These are phyloP conservation scores for Talaromyces sp. DNA, from an alignment of 2,329 filamentous ascomycete species.

Conservation along the genomic window DNA sequence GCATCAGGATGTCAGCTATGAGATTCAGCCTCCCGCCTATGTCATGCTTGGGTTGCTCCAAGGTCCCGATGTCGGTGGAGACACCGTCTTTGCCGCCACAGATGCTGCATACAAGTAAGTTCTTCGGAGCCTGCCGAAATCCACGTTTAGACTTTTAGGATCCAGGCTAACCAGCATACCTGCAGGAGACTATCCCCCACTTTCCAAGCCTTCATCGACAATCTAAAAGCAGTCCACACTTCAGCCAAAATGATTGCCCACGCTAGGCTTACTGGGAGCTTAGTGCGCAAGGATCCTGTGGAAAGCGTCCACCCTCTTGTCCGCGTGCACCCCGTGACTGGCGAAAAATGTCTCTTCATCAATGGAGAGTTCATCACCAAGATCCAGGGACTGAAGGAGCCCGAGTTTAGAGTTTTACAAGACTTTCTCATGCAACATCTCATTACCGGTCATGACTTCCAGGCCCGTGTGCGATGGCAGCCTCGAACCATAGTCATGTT, in stretches of 20 bases:
- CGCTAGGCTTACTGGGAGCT: constrained; percentile 39
- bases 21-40: constrained; percentile 47
- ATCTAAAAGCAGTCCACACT: constrained; percentile 38
- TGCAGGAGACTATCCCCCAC: constrained; percentile 48
- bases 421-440: constrained; percentile 50
- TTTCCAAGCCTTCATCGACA: constrained; percentile 40
- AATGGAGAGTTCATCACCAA: constrained; percentile 50
- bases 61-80: constrained; percentile 50
- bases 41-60: constrained; percentile 49
- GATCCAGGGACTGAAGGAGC: constrained; percentile 48
- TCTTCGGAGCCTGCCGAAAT: background rate
- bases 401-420: constrained; percentile 44
- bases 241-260: constrained; percentile 46
- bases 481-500: constrained; percentile 52
- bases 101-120: constrained; percentile 45
- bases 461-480: constrained; percentile 47
- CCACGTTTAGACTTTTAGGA: background rate
- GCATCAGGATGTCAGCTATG: constrained; percentile 50
- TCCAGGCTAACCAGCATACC: constrained; percentile 4
- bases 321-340: constrained; percentile 48
- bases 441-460: constrained; percentile 47
- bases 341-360: constrained; percentile 48
- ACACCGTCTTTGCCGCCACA: constrained; percentile 47
- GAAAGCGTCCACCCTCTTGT: constrained; percentile 46
- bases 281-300: constrained; percentile 45